Evolutionary conservation across 371 early-diverging fungal species (phyloP).

Genomic region (Mortierella sp.): DNA sequence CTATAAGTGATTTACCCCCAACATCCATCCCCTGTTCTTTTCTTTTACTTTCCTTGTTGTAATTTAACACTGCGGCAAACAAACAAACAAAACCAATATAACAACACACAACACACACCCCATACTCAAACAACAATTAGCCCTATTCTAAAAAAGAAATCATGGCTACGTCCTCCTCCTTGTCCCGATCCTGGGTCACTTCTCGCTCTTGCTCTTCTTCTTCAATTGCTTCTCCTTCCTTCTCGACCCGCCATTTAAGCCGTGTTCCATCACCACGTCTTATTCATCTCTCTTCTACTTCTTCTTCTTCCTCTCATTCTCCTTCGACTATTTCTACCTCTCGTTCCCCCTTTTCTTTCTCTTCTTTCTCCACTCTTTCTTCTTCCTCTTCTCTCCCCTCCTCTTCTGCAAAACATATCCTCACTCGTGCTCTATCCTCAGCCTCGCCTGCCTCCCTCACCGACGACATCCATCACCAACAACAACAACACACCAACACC

Average conservation of each 20-base stretch:
- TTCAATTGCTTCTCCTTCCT: neutral
- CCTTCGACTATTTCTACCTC: neutral
- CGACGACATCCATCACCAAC: conserved; percentile 12
- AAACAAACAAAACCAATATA: neutral
- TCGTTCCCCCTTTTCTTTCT: conserved; percentile 12
- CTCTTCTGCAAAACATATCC: neutral
- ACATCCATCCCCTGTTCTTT: neutral
- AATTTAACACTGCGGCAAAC: neutral
- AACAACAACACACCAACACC: conserved; percentile 24
- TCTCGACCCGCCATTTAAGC: conserved; percentile 3
- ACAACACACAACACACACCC: neutral
- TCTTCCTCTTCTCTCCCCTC: neutral
- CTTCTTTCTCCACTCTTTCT: conserved; percentile 21
- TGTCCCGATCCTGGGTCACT: conserved; percentile 22
- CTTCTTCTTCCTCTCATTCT: neutral
- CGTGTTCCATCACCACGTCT: conserved; percentile 10
- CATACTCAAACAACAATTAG: neutral
- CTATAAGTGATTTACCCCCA: neutral
- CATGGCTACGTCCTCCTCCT: conserved; percentile 20
- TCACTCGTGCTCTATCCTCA: conserved; percentile 27
- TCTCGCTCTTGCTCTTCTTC: conserved; percentile 16
- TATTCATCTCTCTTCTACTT: conserved; percentile 8
- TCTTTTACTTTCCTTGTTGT: neutral
- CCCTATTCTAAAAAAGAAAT: neutral
- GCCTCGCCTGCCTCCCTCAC: conserved; percentile 21